Conservation (phyloP, 768 basidiomycete genomes). For the Rickenella mellea region DNA sequence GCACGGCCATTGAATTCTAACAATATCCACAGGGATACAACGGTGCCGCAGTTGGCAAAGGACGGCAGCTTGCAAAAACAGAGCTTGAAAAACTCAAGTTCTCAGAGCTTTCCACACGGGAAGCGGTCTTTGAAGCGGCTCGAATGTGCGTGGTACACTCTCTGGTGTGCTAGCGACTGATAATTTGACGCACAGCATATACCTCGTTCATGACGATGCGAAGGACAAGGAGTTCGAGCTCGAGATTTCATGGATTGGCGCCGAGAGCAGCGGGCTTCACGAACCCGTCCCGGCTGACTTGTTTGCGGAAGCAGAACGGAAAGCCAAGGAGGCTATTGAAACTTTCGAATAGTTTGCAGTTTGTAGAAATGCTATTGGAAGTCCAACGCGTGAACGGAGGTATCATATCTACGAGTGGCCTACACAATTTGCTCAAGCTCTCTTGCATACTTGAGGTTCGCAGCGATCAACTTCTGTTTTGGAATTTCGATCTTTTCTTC, state of each 20-base stretch:
- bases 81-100: conserved; percentile 95
- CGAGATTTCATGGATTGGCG: conserved; percentile 94
- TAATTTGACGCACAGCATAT: conserved; percentile 52
- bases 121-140: conserved; percentile 90
- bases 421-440: conserved; percentile 90
- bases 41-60: conserved; percentile 95
- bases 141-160: conserved; percentile 62
- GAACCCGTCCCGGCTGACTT: conserved; percentile 79
- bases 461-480: conserved; percentile 72
- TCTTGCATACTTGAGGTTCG: conserved; percentile 71
- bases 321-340: conserved; percentile 81
- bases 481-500: conserved; percentile 83
- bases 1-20: neutral
- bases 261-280: conserved; percentile 74
- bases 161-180: conserved; percentile 4
- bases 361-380: conserved; percentile 7
- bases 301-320: conserved; percentile 73
- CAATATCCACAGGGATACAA: conserved; percentile 66
- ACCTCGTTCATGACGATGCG: conserved; percentile 93
- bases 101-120: conserved; percentile 63
- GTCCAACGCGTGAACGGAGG: conserved; percentile 14
- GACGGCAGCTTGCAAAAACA: conserved; percentile 95
- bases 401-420: conserved; percentile 13
- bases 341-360: conserved; percentile 36
- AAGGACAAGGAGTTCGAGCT: conserved; percentile 99